Evolutionary conservation across 106 monocot species (phyloP), one percentile per base, ranked within the genome.

Genomic region (Vanilla planifolia): DNA sequence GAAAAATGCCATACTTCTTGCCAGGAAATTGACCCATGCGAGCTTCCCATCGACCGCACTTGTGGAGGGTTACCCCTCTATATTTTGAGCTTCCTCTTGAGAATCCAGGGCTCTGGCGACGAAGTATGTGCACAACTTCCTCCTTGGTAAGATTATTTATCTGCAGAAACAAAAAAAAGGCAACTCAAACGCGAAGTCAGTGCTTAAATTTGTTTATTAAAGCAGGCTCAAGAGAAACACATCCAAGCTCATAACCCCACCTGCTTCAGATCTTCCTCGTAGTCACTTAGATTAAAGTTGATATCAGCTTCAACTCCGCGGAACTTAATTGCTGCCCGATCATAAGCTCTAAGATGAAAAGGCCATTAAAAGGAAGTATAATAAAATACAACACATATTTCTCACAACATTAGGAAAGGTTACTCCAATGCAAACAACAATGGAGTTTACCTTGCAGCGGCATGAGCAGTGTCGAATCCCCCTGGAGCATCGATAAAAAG

Each of bases 401-500:
- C 7, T 44, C 33, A 14, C 3, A 8, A 28, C 51, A 23, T 8
- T 51, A 8, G 37, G 10, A 37, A 5, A 37, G 37, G 37, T 10
- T 37, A 28, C 33, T 23, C 10, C 30, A 22, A 29, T 21, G 16
- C 8, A 42, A 24, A 13, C 23, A 11, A 6, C 16, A 37, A 29
- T 22, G 27, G 13, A 39, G 19, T 9, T 41, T 48, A 87, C 81
- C 79, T 59, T 24, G 89, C 85, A 15, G 89, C 85, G 11, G 78
- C 89, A 58, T 81, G 72, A 6, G 85, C 89, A 33, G 85, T 89
- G 55, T 89, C 89, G 50, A 89, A 89, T 46, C 89, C 89, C 56
- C 85, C 89, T 84, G 71, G 23, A 63, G n/a, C 28, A 74, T n/a
- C 8, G 9, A 55, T 10, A 59, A 42, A 62, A 22, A 58, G 2